Conservation (phyloP, 73 alveolate species). For the Uronychia setigera region DNA sequence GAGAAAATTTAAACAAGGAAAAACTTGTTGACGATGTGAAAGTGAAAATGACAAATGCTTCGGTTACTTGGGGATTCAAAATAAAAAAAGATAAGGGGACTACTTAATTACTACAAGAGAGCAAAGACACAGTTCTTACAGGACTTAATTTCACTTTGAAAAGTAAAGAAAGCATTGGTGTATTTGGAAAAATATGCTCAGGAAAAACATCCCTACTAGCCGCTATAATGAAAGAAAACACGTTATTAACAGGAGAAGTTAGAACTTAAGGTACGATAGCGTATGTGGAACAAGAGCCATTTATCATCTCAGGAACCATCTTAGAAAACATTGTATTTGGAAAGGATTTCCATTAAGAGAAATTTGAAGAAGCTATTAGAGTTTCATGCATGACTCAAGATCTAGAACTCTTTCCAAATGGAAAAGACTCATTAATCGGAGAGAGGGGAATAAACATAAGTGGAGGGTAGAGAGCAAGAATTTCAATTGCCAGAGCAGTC, state of each 20-base stretch:
- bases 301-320: constrained; percentile 71
- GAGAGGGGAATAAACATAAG: constrained; percentile 72
- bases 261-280: constrained; percentile 56
- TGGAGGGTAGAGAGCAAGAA: constrained; percentile 80
- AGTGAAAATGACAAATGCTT: not conserved
- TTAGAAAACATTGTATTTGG: constrained; percentile 62
- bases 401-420: constrained; percentile 38
- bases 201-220: constrained; percentile 15
- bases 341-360: constrained; percentile 39
- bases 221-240: constrained; percentile 50
- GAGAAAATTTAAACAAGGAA: not conserved
- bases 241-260: constrained; percentile 23
- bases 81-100: not conserved
- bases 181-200: not conserved
- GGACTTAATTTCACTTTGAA: not conserved
- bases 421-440: constrained; percentile 70
- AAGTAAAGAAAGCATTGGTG: constrained; percentile 32
- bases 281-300: constrained; percentile 69
- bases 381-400: constrained; percentile 40
- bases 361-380: constrained; percentile 40
- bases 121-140: not conserved
- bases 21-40: not conserved
- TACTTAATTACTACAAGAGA: not conserved
- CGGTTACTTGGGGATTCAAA: not conserved
- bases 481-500: constrained; percentile 73